Conservation (phyloP, 768 basidiomycete species). For the Dacryopinax primogenitus region DNA sequence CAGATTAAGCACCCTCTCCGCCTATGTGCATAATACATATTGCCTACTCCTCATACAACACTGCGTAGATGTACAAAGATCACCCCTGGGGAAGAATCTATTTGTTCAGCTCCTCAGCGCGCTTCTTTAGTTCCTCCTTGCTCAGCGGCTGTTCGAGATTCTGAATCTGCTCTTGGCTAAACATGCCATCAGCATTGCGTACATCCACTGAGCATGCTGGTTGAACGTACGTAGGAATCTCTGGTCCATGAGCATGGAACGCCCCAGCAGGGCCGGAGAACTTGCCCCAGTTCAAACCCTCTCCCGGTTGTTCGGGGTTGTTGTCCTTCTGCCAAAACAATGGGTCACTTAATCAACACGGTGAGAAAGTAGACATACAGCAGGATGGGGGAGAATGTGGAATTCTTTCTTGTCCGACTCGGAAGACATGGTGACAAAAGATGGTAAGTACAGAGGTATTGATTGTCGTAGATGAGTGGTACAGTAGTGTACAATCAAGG, state of each 20-base stretch:
- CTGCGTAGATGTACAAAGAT: too few relatives aligned
- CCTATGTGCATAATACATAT: too few relatives aligned
- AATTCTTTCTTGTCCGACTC: background rate
- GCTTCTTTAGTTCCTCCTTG: background rate
- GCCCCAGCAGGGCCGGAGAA: background rate
- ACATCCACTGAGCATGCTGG: background rate
- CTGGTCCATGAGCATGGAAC: background rate
- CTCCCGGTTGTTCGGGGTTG: background rate
- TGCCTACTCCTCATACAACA: too few relatives aligned
- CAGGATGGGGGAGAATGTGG: background rate
- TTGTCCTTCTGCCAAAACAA: background rate
- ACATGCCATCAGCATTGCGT: background rate
- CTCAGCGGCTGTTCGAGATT: background rate
- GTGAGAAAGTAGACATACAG: background rate
- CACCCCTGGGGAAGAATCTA: too few relatives aligned
- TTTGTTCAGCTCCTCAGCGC: conserved; percentile 2
- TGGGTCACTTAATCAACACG: background rate
- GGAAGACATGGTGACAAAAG: conserved; percentile 5
- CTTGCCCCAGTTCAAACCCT: conserved; percentile 8
- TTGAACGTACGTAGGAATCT: background rate
- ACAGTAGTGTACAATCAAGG: conserved; percentile 3
- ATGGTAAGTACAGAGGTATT: background rate
- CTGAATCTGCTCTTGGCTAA: background rate
- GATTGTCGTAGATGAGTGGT: background rate
- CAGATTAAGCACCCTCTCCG: too few relatives aligned